Base-by-base conservation (phyloP, 2,329 filamentous ascomycete species). In the Colletotrichum magnum region DNA sequence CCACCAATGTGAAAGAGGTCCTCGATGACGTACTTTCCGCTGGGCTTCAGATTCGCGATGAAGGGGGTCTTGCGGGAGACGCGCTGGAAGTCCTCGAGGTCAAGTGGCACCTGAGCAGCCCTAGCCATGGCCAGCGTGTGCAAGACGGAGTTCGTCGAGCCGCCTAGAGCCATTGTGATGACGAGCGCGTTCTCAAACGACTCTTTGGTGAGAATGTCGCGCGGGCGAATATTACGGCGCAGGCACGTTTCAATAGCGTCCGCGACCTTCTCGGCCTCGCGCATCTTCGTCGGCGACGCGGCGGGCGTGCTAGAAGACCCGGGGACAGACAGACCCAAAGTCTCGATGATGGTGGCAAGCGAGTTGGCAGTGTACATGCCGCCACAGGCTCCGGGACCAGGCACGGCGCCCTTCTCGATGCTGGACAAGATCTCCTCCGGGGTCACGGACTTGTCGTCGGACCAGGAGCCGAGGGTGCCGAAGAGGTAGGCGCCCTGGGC, bases 361-460 rank as follows among this genome's bases (percentile, higher is more conserved):
- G 94, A 97, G 82, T 97, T 97, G 72, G 94, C 94, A 0, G 94
- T 97, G 83, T 94, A 97, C 94, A 97, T 95, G 73, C 93, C 93
- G 73, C 92, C 92, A 71, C 93, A 95, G 36, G 92, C 93, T 47
- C 93, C 93, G 24, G 80, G 78, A 21, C 82, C 82, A 26, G 82
- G 82, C 77, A 94, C 97, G 1, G 94, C 91, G 75, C 96, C 87
- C 72, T 85, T 85, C 82, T 95, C 93, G 54, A 97, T 89, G 77
- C 32, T 28, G 13, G 50, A 53, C 6, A 62, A 36, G 10, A 62
- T 62, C 32, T 98, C 95, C 36, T 92, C 89, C 83, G 97, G 89
- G 64, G 97, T 93, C 74, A 97, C 93, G 65, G 90, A 89, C 61
- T 92, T 62, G 88, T 1, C 86, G 91, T 71, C 92, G 90, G 58